Base-by-base conservation (phyloP, 768 basidiomycete species). In the Fomitopsis serialis region DNA sequence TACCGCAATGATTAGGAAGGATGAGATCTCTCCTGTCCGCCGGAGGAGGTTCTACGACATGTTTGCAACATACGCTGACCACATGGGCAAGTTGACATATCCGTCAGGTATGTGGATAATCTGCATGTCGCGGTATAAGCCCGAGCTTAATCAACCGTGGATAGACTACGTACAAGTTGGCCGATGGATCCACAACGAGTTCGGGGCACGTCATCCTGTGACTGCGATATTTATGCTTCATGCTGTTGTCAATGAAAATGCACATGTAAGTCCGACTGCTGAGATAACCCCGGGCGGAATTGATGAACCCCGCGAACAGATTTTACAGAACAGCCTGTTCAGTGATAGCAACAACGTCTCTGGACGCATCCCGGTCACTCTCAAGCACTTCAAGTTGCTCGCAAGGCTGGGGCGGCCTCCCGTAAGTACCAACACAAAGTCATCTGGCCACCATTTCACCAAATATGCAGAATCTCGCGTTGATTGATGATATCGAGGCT, bases 311-410 rank as follows among this genome's bases (percentile, higher is more conserved):
- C 11, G 29, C 5, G 27, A 44, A 42, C 43, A 50, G 36, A 45
- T n/a, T 34, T 7, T 29, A 15, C 72, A 79, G 55, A 61, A 72
- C 29, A 79, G 78, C 61, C 62, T 79, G 48, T 50, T 59, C 66
- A 53, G 61, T 40, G 55, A 59, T 46, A 40, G 63, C 63, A 5
- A 57, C 65, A 22, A 9, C 35, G 15, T 50, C 34, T 51, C 62
- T 24, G 56, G 60, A 7, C 79, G 73, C 42, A 85, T 89, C 24
- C 89, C 88, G 21, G 63, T 89, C 29, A 90, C 88, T 5, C 69
- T 91, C 48, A 82, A 87, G 61, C 87, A 89, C 61, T 91, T 91
- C 70, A 78, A 82, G 63, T 62, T 85, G n/a, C 74, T 91, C 45
- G 87, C 87, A 3, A 78, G 76, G 42, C 68, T 91, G 17, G 87